Evolutionary conservation across 257 asterid species (phyloP).

Genomic region (Solanum appendiculatum): DNA sequence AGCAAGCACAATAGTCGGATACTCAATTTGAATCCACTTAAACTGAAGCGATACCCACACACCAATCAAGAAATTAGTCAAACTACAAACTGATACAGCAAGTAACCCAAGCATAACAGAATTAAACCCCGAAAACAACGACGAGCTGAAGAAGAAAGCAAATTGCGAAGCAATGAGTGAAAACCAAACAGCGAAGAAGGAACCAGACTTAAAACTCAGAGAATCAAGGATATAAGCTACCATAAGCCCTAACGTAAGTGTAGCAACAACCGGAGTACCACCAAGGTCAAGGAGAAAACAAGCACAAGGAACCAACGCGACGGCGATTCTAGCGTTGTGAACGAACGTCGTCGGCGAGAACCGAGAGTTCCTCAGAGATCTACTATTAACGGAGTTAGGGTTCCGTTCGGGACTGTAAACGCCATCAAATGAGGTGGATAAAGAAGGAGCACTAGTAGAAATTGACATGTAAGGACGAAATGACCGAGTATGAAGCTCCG

Average conservation of each 20-base stretch:
- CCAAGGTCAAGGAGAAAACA: constrained; percentile 95
- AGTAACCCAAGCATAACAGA: constrained; percentile 42
- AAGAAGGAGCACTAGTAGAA: constrained; percentile 66
- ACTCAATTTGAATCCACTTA: constrained; percentile 92
- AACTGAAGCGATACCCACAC: constrained; percentile 96
- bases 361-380: constrained; percentile 47
- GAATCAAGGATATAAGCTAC: constrained; percentile 85
- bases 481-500: constrained; percentile 90
- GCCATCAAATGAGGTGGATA: constrained; percentile 41
- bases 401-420: constrained; percentile 36
- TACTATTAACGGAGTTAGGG: constrained; percentile 26
- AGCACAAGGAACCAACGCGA: constrained; percentile 76
- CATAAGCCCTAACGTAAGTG: constrained; percentile 73
- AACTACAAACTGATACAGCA: constrained; percentile 58
- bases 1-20: constrained; percentile 83
- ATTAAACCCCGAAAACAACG: constrained; percentile 46
- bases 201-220: constrained; percentile 71
- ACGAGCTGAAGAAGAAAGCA: constrained; percentile 71
- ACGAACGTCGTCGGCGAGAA: constrained; percentile 54
- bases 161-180: constrained; percentile 78
- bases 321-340: constrained; percentile 75
- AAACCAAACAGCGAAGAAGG: constrained; percentile 88
- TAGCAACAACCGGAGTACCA: constrained; percentile 83
- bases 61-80: constrained; percentile 78
- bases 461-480: constrained; percentile 75